Base-by-base conservation (phyloP, 768 basidiomycete species). In the Mycena floridula region DNA sequence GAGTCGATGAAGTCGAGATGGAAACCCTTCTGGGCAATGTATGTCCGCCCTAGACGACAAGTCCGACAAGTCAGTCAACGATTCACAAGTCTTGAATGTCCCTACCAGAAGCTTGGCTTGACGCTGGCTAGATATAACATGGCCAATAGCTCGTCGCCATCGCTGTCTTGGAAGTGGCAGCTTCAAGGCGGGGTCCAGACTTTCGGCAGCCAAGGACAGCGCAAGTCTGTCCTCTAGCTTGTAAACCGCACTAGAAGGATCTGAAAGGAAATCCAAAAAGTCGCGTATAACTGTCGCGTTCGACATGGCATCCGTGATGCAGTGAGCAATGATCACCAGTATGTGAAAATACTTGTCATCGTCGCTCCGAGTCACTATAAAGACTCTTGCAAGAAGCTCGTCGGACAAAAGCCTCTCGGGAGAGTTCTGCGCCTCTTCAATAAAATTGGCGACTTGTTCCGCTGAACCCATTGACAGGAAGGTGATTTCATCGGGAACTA, bases 11-110 rank as follows among this genome's bases (percentile, higher is more conserved):
- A 0, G 74, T 74, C 5, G 54, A 44, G 23, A 50, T 53, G 1
- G 69, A 67, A 26, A 66, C 42, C 13, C 58, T 69, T 37, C 72
- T 63, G 2, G 79, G 78, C 7, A 81, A 61, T 0, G 74, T 73
- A 39, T 81, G 79, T 3, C 79, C 79, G 3, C 79, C 80, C 79
- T 81, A 18, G 53, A 35, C 32, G 18, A 18, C 18, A 35, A 15
- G 7, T 15, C 15, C 7, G 18, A 3, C 32, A 3, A 4, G 18
- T 13, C 32, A 35, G 18, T 35, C 32, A n/a, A n/a, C n/a, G n/a
- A 35, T 18, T 35, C n/a, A n/a, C n/a, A n/a, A n/a, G n/a, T n/a
- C n/a, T 35, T 13, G 32, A 7, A 35, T 35, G 32, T 15, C 13
- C 60, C 38, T 47, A 76, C 79, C 52, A 55, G 59, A 15, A 61